Evolutionary conservation across 257 asterid genomes (phyloP).

Genomic region (Prunella vulgaris): DNA sequence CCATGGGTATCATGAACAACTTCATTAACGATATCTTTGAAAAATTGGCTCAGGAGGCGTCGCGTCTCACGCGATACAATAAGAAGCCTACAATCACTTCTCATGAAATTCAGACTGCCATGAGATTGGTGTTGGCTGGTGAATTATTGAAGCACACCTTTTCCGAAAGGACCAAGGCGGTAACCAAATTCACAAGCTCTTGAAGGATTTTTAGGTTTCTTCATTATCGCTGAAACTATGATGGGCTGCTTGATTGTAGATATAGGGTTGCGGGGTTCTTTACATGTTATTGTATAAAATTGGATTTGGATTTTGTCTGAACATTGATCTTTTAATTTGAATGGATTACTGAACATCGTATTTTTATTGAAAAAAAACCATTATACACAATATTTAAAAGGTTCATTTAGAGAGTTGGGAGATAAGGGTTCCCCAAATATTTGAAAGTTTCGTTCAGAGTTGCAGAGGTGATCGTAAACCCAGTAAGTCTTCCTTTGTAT

Average conservation of each 20-base stretch:
- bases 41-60: constrained; percentile 51
- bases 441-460: too few relatives aligned
- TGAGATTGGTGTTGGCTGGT: constrained; percentile 54
- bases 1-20: constrained; percentile 71
- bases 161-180: constrained; percentile 62
- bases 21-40: constrained; percentile 61
- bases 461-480: too few relatives aligned
- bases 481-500: too few relatives aligned
- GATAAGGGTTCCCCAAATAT: too few relatives aligned
- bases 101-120: constrained; percentile 59
- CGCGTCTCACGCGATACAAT: constrained; percentile 48
- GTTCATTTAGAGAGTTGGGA: too few relatives aligned
- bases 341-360: too few relatives aligned
- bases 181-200: constrained; percentile 61
- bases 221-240: not conserved
- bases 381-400: too few relatives aligned
- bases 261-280: not conserved
- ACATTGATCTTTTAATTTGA: too few relatives aligned
- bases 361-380: too few relatives aligned
- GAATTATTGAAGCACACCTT: constrained; percentile 62
- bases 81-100: constrained; percentile 67
- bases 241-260: not conserved
- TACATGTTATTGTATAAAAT: not conserved
- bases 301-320: not conserved
- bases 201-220: constrained; percentile 10